Percentiles rank a stretch among this genome's conserved stretches.
These are phyloP conservation scores for Coemansia sp. DNA, from an alignment of 192 early-diverging fungal genomes.

Conservation along the genomic window DNA sequence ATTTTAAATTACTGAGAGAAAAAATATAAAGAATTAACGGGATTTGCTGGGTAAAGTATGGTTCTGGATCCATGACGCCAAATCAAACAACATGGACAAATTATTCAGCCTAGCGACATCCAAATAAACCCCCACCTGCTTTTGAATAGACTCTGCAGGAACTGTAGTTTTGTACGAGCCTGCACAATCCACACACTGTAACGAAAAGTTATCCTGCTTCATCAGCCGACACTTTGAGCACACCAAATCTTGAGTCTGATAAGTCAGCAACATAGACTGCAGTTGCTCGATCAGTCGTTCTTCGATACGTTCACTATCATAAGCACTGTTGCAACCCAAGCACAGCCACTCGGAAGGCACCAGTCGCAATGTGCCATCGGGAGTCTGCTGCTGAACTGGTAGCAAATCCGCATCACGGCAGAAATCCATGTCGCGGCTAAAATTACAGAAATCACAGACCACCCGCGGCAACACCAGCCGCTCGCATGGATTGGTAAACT, in stretches of 20 bases:
- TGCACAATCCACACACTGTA: constrained; percentile 71
- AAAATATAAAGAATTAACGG: constrained; percentile 1
- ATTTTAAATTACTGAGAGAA: not conserved
- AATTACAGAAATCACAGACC: constrained; percentile 86
- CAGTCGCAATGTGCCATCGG: constrained; percentile 13
- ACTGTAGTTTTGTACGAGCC: constrained; percentile 54
- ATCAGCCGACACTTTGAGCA: constrained; percentile 80
- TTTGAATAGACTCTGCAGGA: constrained; percentile 9
- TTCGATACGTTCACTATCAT: constrained; percentile 78
- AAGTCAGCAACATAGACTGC: constrained; percentile 61
- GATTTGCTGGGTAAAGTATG: not conserved
- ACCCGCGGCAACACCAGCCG: constrained; percentile 73
- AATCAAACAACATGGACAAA: constrained; percentile 32
- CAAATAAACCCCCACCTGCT: constrained; percentile 31
- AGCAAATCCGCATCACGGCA: constrained; percentile 75
- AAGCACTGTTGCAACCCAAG: constrained; percentile 71
- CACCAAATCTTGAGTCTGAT: constrained; percentile 85
- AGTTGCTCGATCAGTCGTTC: constrained; percentile 77
- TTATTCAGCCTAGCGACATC: constrained; percentile 36
- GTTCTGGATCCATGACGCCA: constrained; percentile 30
- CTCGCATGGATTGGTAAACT: constrained; percentile 82
- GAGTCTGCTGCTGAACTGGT: constrained; percentile 36
- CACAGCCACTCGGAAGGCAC: constrained; percentile 64
- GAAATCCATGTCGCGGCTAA: constrained; percentile 85
- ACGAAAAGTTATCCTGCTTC: constrained; percentile 73